Percentiles rank a stretch among this genome's conserved stretches.
Conservation (phyloP, 176 grass and related monocot genomes). For the Eleusine indica region DNA sequence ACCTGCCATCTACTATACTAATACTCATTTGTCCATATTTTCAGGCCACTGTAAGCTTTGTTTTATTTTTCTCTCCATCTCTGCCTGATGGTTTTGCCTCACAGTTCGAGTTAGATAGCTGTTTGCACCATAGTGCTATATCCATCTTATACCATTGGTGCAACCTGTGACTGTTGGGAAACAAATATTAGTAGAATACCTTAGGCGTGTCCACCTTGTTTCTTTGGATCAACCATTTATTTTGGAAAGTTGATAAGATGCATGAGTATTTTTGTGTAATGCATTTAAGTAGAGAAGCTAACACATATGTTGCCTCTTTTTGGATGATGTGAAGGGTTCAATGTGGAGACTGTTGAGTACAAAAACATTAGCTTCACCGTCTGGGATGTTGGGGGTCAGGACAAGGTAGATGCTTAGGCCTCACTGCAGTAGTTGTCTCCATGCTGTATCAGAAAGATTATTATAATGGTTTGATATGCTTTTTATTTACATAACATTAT, state of each 20-base stretch:
- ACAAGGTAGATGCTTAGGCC: conserved; percentile 50
- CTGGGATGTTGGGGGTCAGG: conserved; percentile 85
- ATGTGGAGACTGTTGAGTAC: conserved; percentile 86
- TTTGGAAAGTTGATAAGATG: conserved; percentile 2
- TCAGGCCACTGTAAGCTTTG: not conserved
- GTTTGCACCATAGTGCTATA: not conserved
- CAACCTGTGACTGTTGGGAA: not conserved
- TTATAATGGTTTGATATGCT: not conserved
- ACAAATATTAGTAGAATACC: no score
- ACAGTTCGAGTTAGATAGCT: not conserved
- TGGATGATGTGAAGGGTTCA: conserved; percentile 32
- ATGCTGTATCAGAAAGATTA: not conserved
- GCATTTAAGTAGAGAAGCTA: not conserved
- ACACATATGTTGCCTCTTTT: not conserved
- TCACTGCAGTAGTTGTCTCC: not conserved
- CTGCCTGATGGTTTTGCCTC: not conserved
- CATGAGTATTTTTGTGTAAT: not conserved
- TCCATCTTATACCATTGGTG: not conserved
- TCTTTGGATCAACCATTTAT: not conserved
- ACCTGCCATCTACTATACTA: not conserved
- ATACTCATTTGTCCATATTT: not conserved
- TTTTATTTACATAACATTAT: not conserved
- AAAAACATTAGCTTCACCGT: conserved; percentile 93
- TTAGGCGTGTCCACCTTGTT: not conserved
- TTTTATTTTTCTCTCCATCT: not conserved